phyloP scores from a whole-genome alignment of 2,329 filamentous ascomycete species.

The Domatiomyces globalis region DNA sequence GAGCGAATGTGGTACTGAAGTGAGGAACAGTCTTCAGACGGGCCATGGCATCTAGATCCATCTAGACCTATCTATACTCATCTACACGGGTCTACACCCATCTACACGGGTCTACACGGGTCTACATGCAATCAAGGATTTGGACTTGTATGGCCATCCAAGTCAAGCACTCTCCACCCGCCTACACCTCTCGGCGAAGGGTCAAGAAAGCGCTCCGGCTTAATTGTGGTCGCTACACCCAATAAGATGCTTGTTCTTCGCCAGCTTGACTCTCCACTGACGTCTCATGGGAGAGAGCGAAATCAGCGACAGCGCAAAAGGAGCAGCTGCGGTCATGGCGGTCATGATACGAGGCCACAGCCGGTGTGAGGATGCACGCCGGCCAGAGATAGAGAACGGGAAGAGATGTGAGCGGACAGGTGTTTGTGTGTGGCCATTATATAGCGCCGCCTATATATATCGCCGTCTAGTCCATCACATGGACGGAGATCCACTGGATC shows the following conservation, averaged over 20 bases:
- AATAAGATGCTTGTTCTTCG: slow-evolving; percentile 49
- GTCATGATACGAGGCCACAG: not conserved
- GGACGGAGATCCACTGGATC: too few species aligned
- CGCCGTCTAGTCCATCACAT: too few species aligned
- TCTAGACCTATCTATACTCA: not conserved
- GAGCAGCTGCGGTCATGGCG: slow-evolving; percentile 39
- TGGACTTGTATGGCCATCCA: slow-evolving; percentile 62
- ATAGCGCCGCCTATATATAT: not conserved
- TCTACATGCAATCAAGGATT: not conserved
- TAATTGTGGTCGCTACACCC: slow-evolving; percentile 65
- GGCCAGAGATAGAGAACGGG: not conserved
- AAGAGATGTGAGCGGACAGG: not conserved
- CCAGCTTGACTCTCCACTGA: slow-evolving; percentile 71
- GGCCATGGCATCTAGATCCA: not conserved
- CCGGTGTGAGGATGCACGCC: not conserved
- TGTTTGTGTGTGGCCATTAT: not conserved
- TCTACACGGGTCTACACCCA: not conserved
- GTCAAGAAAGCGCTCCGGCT: slow-evolving; percentile 94
- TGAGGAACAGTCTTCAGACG: slow-evolving; percentile 31
- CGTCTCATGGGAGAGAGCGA: slow-evolving; percentile 46
- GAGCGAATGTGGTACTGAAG: slow-evolving; percentile 86
- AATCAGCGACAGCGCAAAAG: slow-evolving; percentile 44
- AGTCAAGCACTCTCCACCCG: slow-evolving; percentile 95
- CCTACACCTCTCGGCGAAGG: slow-evolving; percentile 61
- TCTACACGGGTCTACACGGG: not conserved